A percentile compares a stretch with the other conserved stretches of the same genome.
phyloP scores from a whole-genome alignment of 345 rosid species.

The Passiflora organensis region DNA sequence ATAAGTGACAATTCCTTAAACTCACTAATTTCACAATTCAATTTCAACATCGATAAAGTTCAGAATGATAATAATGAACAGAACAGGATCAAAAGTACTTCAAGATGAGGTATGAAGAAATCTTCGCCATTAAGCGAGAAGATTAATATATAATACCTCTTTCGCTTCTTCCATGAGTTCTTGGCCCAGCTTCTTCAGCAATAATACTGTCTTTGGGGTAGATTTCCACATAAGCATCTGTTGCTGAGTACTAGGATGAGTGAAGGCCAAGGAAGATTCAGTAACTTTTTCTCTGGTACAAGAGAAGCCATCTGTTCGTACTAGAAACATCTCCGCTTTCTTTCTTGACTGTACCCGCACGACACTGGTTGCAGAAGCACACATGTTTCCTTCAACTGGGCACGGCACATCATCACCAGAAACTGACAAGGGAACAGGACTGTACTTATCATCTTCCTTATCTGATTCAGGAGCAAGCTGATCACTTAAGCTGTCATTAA shows the following conservation, averaged over 20 bases:
- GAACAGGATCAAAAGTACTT: too few species aligned
- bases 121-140: too few species aligned
- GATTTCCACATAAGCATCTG: slow-evolving; percentile 99
- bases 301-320: slow-evolving; percentile 94
- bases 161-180: slow-evolving; percentile 96
- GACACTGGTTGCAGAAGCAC: slow-evolving; percentile 95
- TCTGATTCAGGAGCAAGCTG: slow-evolving; percentile 23
- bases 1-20: too few species aligned
- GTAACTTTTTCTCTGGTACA: slow-evolving; percentile 93
- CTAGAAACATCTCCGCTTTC: slow-evolving; percentile 97
- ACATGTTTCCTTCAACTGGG: slow-evolving; percentile 77
- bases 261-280: slow-evolving; percentile 90
- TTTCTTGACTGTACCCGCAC: slow-evolving; percentile 92
- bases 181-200: slow-evolving; percentile 85
- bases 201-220: slow-evolving; percentile 76
- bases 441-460: slow-evolving; percentile 27
- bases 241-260: slow-evolving; percentile 98
- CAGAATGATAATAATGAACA: too few species aligned
- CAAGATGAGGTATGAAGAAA: too few species aligned
- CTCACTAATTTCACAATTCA: too few species aligned
- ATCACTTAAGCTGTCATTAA: slow-evolving; percentile 30
- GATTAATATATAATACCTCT: slow-evolving; percentile 43
- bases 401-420: slow-evolving; percentile 52
- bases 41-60: too few species aligned
- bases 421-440: slow-evolving; percentile 30